Evolutionary conservation across 2,329 filamentous ascomycete genomes (phyloP), one percentile per base, ranked within the genome.

Genomic region (Penicillium expansum): DNA sequence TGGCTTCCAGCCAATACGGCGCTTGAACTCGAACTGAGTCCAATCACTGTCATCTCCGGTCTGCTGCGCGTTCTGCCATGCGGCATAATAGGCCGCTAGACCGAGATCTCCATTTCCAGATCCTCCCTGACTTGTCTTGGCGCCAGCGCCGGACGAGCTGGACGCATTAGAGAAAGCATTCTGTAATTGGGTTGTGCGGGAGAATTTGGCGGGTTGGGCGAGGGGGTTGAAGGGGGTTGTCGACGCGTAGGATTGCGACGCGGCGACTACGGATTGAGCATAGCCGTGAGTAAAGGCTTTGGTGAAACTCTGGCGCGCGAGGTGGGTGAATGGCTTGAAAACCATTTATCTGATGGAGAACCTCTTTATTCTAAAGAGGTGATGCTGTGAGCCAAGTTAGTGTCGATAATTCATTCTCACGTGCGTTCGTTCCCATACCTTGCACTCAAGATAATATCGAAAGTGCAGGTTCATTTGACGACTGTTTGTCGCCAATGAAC

Each of bases 381-480:
- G 76, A 77, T 80, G 81, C 73, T 74, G 27, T n/a, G 57, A 32
- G 9, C 16, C 42, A 18, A 24, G 52, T 52, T 56, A 67, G 37
- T 39, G n/a, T 20, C 5, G 1, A 11, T 20, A 11, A 20, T 13
- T 39, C 18, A 20, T 13, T 20, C 16, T 29, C 41, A 47, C 48
- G 45, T 48, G n/a, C 24, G 32, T 16, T 35, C 52, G 24, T 71
- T 84, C 79, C 35, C 35, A 5, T 83, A 91, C 88, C 80, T 81
- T 81, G 76, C 82, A 81, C 80, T 80, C 83, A 78, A 80, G 77
- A 76, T 79, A 73, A 74, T 81, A 79, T 74, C 78, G 79, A 79
- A 78, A 80, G 81, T 92, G 91, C 92, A 97, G 91, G 91, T 94
- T 96, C 92, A 96, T 96, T 91, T 93, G 91, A 95, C 91, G 92